Base-by-base conservation (phyloP, 1,284 basidiomycete genomes). In the Pseudozyma pruni region DNA sequence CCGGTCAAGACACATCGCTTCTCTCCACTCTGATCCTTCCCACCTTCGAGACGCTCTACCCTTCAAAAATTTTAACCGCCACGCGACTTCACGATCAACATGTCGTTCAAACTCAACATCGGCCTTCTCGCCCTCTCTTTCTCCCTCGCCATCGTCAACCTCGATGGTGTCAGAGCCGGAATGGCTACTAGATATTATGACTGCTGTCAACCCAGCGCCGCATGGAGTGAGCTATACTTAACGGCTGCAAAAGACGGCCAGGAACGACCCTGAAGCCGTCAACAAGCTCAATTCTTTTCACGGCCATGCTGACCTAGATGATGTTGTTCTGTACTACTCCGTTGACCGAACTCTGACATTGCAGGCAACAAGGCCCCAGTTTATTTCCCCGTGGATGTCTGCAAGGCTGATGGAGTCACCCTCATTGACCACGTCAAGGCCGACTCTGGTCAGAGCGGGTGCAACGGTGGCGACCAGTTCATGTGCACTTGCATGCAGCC, bases 401-500 rank as follows among this genome's bases (percentile, higher is more conserved):
- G 68, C 57, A 31, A 61, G 29, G 42, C 48, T 2, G 68, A 71
- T 17, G 68, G 68, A n/a, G 54, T 54, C 0, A 71, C 68, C 3
- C 35, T 64, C 2, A 64, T 71, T 23, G 43, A 46, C 8, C 8
- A 35, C 11, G 17, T 22, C 6, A 17, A 43, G 11, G 57, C 51
- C 23, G 45, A 43, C 10, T 39, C 44, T 9, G 68, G 68, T 1
- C 44, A 71, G 40, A 50, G 40, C 11, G 57, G 53, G 8, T 71
- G 68, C 68, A 54, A 60, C 33, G 68, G 68, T 19, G 68, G 68
- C 19, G 34, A 71, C 22, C 50, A 55, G 38, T 64, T 38, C 57
- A 44, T 48, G 44, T 71, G 68, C 45, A 64, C 16, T 43, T 64
- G 61, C 47, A 56, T 61, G 57, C 68, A 71, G 46, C 68, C 68